Evolutionary conservation across 495 filamentous ascomycete species (phyloP).

Genomic region (Copromyces sp.): DNA sequence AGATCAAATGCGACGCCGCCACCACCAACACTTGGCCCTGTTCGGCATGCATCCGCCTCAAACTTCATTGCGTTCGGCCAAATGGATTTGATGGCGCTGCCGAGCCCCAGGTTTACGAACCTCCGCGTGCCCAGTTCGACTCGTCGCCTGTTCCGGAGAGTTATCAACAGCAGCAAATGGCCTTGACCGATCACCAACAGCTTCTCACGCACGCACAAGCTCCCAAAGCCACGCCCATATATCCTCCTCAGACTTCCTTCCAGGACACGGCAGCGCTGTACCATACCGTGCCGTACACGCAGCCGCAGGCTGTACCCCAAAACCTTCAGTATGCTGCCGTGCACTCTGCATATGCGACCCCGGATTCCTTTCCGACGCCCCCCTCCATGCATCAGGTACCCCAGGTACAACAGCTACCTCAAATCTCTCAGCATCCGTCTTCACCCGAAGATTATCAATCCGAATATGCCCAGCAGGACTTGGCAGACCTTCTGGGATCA

Average conservation of each 20-base stretch:
- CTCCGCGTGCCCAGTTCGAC: conserved; percentile 35
- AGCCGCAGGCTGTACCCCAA: conserved; percentile 32
- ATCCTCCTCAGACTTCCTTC: conserved; percentile 30
- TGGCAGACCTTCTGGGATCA: conserved; percentile 74
- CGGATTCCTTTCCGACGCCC: conserved; percentile 42
- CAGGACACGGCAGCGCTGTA: conserved; percentile 33
- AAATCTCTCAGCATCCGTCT: conserved; percentile 26
- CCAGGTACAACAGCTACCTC: background rate
- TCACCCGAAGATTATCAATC: conserved; percentile 44
- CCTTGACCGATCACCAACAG: conserved; percentile 32
- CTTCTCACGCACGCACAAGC: conserved; percentile 24
- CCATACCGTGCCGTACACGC: conserved; percentile 33
- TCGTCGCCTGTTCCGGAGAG: conserved; percentile 40
- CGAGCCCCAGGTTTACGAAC: conserved; percentile 38
- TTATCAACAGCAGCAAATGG: conserved; percentile 39
- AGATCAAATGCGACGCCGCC: conserved; percentile 95
- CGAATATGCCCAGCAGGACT: conserved; percentile 62
- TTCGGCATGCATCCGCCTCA: conserved; percentile 83
- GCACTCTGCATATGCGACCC: conserved; percentile 32
- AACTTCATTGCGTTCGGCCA: conserved; percentile 87
- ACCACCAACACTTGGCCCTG: conserved; percentile 98
- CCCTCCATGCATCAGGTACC: conserved; percentile 33
- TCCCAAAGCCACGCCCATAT: conserved; percentile 27
- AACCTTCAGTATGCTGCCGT: conserved; percentile 41
- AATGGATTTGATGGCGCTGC: conserved; percentile 73